Evolutionary conservation across 768 basidiomycete genomes (phyloP), one percentile per base, ranked within the genome.

Genomic region (Hemileccinum rubropunctum): DNA sequence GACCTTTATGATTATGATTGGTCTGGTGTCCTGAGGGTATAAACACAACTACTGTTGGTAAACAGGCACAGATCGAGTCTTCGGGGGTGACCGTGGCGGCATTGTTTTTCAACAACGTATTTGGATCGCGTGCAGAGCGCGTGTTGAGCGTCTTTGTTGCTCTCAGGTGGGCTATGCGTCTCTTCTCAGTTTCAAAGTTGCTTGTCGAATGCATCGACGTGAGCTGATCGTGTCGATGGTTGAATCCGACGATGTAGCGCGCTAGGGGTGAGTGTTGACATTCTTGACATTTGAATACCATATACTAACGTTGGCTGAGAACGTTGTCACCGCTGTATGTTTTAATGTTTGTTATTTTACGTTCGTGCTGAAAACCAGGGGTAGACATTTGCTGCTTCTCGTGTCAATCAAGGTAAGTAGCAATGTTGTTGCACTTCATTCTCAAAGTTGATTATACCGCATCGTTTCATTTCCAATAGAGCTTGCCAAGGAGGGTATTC

Each of bases 401-500:
- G 76, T 17, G 71, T 83, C 3, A 82, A 81, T 50, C 81, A 82
- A 70, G 75, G 76, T 70, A 17, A 23, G 45, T 1, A 23, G 10
- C n/a, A 21, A 4, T 23, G 0, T 7, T 21, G 35, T 36, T 18
- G 15, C 13, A 7, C n/a, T 4, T 20, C 37, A 21, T 21, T 21
- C 42, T 28, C 12, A 2, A 14, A 1, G 8, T 21, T 12, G 14
- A 36, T 33, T 4, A 13, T 1, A 17, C 12, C 1, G 18, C 15
- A 1, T 20, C 13, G 14, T 8, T 28, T 21, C n/a, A 4, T 21
- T 38, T 15, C 8, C 4, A 9, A 26, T 43, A 77, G 81, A 83
- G 46, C 74, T 83, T 4, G 81, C 81, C 5, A 83, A 83, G 53
- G 81, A 81, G 58, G 81, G 81, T 1, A 67, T 83, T n/a, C 81